Evolutionary conservation across 352 stramenopile species (phyloP), one percentile per base, ranked within the genome.

Genomic region (Phytophthora tubulina): DNA sequence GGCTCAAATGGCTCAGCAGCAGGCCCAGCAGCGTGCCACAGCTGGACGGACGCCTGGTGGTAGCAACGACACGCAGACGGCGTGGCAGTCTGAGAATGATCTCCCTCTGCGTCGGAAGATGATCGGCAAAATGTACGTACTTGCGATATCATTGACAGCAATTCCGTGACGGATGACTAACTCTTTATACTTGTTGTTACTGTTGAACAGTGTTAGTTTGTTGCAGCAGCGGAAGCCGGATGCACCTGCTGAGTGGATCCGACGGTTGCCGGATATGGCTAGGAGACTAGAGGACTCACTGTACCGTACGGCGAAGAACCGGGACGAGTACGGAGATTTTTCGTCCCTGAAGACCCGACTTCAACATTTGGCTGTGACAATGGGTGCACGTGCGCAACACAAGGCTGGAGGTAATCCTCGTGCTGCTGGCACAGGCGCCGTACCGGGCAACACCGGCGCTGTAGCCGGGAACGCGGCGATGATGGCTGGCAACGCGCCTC

Each of bases 221-320:
- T 79, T 99, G 48, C 92, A 99, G 76, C 92, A 99, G 70, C 88
- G 98, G 30, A 99, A 99, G 56, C 97, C 97, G 3, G 97, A 99
- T 79, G 97, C 98, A 15, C 94, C 96, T 9, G 85, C 96, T 30
- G 97, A 99, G 79, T 99, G 97, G 97, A 95, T 99, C 62, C 93
- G 98, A 50, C 98, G 98, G 69, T 80, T 99, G 32, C 97, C 97
- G 4, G 96, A 99, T 74, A 99, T 99, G 97, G 98, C 98, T 6
- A 96, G 98, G 51, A 90, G 97, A 51, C 84, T 99, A 27, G 98
- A 99, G 75, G 97, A 99, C 70, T 99, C 96, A 50, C 79, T 99
- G 50, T 99, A 99, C 79, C 88, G 91, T 46, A 96, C 93, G 61
- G 78, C 97, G 67, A 85, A 97, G 82, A 82, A 96, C 77, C 79